These are phyloP conservation scores for Phytophthora constricta DNA, from an alignment of 352 stramenopile genomes.

Conservation along the genomic window DNA sequence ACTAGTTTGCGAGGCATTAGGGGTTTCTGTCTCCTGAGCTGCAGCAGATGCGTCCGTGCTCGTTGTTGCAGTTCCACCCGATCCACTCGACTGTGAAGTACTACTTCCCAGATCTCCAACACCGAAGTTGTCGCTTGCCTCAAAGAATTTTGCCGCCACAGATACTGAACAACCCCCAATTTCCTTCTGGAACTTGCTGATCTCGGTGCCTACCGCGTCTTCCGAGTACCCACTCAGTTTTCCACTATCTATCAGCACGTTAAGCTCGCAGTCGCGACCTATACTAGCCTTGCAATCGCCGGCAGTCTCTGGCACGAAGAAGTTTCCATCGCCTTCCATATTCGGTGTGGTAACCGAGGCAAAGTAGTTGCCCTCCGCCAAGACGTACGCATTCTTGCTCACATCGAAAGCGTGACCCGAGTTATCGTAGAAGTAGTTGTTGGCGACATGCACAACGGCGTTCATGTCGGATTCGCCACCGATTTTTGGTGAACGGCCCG, in stretches of 20 bases:
- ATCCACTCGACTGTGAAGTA: too few relatives aligned
- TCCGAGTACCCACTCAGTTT: slow-evolving; percentile 10
- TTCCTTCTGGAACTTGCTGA: slow-evolving; percentile 21
- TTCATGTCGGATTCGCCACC: neutral
- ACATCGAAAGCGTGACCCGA: neutral
- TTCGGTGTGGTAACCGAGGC: neutral
- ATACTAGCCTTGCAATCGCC: slow-evolving; percentile 16
- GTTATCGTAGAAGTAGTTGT: neutral
- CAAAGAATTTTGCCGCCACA: neutral
- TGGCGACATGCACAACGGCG: neutral
- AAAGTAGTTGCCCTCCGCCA: neutral
- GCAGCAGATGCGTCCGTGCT: too few relatives aligned
- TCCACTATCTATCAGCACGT: slow-evolving; percentile 16
- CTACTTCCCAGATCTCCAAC: neutral
- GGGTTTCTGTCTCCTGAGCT: too few relatives aligned
- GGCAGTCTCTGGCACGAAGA: slow-evolving; percentile 11
- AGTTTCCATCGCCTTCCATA: slow-evolving; percentile 2
- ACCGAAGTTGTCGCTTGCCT: neutral
- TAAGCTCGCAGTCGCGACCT: slow-evolving; percentile 20
- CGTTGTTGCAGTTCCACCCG: too few relatives aligned
- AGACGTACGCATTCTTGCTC: neutral
- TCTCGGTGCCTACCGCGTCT: slow-evolving; percentile 15
- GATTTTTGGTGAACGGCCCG: neutral
- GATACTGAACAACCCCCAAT: slow-evolving; percentile 8
- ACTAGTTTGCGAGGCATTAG: too few relatives aligned